Percentiles rank a stretch among this genome's conserved stretches.
These are phyloP conservation scores for Microsporum ferrugineum DNA, from an alignment of 2,329 filamentous ascomycete genomes.

Conservation along the genomic window DNA sequence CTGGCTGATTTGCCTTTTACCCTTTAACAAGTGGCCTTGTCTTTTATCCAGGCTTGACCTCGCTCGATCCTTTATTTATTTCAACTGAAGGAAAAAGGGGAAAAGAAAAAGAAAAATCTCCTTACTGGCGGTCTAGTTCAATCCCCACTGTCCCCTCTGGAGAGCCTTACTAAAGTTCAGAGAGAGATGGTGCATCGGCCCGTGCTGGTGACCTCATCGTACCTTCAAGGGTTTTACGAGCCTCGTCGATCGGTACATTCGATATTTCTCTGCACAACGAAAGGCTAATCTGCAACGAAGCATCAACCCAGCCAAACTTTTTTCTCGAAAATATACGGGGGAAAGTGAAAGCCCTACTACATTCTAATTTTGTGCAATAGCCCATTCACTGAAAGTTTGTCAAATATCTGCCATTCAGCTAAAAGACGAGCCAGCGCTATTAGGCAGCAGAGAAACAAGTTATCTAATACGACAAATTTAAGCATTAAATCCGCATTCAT, in stretches of 20 bases:
- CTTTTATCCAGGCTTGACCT: not conserved
- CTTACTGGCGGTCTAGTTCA: not conserved
- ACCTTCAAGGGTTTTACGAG: not conserved
- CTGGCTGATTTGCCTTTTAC: not conserved
- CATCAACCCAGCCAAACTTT: no score
- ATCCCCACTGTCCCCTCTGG: not conserved
- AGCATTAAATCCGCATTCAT: no score
- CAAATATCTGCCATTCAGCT: no score
- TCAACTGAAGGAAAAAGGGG: not conserved
- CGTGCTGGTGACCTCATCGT: not conserved
- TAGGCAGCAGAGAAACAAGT: no score
- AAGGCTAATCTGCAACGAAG: no score
- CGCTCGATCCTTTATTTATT: not conserved
- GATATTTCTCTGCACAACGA: not conserved
- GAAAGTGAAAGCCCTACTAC: no score
- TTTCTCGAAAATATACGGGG: no score
- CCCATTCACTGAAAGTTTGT: no score
- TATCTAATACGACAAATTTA: no score
- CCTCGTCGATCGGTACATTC: not conserved
- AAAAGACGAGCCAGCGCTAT: no score
- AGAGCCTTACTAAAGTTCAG: not conserved
- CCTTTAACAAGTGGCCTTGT: not conserved
- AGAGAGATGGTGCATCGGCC: not conserved
- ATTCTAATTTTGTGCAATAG: no score
- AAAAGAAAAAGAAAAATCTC: conserved; percentile 1